phyloP scores from a whole-genome alignment of 202 grass and related monocot species.

The Panicum hallii region DNA sequence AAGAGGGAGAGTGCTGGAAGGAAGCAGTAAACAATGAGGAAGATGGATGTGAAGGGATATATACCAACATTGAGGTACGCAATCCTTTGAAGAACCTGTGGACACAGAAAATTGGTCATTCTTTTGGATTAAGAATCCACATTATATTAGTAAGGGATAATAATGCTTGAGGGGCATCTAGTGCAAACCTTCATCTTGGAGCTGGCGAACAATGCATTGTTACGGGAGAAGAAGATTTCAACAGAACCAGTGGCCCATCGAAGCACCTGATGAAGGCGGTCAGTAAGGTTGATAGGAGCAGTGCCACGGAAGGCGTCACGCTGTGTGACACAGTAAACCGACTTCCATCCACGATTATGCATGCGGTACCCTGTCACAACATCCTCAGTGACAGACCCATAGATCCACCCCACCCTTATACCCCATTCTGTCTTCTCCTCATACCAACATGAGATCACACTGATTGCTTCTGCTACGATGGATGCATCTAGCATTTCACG shows the following conservation, averaged over 20 bases:
- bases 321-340: slow-evolving; percentile 91
- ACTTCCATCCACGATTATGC: slow-evolving; percentile 98
- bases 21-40: slow-evolving; percentile 98
- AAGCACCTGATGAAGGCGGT: slow-evolving; percentile 96
- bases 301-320: slow-evolving; percentile 95
- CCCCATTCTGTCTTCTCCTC: slow-evolving; percentile 99
- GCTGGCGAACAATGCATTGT: slow-evolving; percentile 86
- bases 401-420: slow-evolving; percentile 89
- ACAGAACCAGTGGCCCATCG: slow-evolving; percentile 97
- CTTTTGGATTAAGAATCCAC: slow-evolving; percentile 28
- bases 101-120: slow-evolving; percentile 29
- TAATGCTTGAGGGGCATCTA: slow-evolving; percentile 15
- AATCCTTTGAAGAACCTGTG: slow-evolving; percentile 78
- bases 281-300: slow-evolving; percentile 94
- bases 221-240: slow-evolving; percentile 98
- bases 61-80: slow-evolving; percentile 99
- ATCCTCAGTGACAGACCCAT: slow-evolving; percentile 93
- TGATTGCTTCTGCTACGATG: slow-evolving; percentile 92
- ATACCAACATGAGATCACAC: slow-evolving; percentile 98
- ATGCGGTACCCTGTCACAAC: slow-evolving; percentile 98
- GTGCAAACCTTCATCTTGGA: slow-evolving; percentile 82
- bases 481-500: slow-evolving; percentile 87
- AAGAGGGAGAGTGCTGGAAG: slow-evolving; percentile 98
- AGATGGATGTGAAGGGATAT: slow-evolving; percentile 97
- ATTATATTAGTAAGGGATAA: slow-evolving; percentile 8